A percentile compares a stretch with the other conserved stretches of the same genome.
Conservation (phyloP, 169 alveolate species). For the Theileria annulata region DNA sequence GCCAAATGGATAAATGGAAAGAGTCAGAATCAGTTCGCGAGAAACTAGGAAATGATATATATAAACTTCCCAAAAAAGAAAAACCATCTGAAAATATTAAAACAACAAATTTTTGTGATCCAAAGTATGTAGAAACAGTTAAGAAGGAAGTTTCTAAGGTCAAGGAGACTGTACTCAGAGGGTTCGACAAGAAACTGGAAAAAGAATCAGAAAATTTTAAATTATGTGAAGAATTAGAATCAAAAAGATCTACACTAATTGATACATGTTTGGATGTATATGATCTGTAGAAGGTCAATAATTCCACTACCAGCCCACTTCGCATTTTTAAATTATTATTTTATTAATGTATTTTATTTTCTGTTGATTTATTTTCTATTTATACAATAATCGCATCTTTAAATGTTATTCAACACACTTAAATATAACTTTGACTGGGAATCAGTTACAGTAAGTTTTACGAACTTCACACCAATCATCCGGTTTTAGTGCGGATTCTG, state of each 20-base stretch:
- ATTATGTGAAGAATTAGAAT: conserved; percentile 13
- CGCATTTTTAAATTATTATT: background rate
- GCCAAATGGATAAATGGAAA: conserved; percentile 24
- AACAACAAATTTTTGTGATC: background rate
- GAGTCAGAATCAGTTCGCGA: conserved; percentile 14
- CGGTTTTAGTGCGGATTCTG: conserved; percentile 55
- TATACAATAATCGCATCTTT: conserved; percentile 5
- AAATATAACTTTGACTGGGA: conserved; percentile 60
- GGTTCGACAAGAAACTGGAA: conserved; percentile 13
- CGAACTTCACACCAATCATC: background rate
- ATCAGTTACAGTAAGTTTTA: conserved; percentile 39
- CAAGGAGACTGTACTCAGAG: conserved; percentile 43
- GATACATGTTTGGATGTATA: conserved; percentile 45
- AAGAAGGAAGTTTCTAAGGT: conserved; percentile 46
- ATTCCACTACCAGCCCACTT: background rate
- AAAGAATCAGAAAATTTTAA: conserved; percentile 15
- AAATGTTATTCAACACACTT: conserved; percentile 27
- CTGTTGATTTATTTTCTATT: background rate
- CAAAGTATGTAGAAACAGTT: conserved; percentile 24
- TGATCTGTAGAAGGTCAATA: conserved; percentile 1
- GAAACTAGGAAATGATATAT: conserved; percentile 18
- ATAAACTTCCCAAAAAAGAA: conserved; percentile 41
- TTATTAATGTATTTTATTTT: background rate
- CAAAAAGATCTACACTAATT: conserved; percentile 17
- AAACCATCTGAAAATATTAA: background rate